Conservation (phyloP, 805 yeast species). For the Wickerhamiella allomyrinae region DNA sequence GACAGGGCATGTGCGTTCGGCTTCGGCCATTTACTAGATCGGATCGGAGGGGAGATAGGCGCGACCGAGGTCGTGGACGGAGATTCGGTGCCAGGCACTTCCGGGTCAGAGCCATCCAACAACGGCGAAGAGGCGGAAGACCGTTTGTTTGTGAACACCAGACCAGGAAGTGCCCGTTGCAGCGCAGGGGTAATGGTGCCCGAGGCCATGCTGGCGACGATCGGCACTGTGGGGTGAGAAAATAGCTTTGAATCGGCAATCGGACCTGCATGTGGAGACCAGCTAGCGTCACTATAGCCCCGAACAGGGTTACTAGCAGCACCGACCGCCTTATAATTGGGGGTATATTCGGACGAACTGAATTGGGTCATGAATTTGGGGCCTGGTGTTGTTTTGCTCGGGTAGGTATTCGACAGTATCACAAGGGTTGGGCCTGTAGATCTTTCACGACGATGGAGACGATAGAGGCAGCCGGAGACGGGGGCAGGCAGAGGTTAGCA, state of each 20-base stretch:
- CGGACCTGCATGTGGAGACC: neutral
- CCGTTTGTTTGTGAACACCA: neutral
- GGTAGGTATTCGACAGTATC: no score
- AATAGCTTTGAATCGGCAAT: neutral
- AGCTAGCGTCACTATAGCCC: no score
- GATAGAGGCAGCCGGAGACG: no score
- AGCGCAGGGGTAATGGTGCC: neutral
- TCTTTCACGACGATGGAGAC: no score
- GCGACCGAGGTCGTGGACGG: neutral
- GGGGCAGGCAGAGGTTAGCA: no score
- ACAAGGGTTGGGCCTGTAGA: no score
- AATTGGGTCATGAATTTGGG: no score
- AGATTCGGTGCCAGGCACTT: neutral
- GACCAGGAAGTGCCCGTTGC: conserved; percentile 1
- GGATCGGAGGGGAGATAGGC: neutral
- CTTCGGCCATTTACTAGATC: neutral
- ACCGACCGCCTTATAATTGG: no score
- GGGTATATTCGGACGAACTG: no score
- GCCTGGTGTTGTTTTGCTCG: no score
- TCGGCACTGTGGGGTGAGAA: neutral
- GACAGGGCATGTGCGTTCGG: neutral
- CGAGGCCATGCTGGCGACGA: neutral
- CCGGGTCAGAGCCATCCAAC: neutral
- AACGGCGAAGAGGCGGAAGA: neutral
- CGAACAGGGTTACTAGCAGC: no score